Percentiles rank a stretch among this genome's conserved stretches.
These are phyloP conservation scores for Chrysopogon serrulatus DNA, from an alignment of 176 grass and related monocot genomes.

Conservation along the genomic window DNA sequence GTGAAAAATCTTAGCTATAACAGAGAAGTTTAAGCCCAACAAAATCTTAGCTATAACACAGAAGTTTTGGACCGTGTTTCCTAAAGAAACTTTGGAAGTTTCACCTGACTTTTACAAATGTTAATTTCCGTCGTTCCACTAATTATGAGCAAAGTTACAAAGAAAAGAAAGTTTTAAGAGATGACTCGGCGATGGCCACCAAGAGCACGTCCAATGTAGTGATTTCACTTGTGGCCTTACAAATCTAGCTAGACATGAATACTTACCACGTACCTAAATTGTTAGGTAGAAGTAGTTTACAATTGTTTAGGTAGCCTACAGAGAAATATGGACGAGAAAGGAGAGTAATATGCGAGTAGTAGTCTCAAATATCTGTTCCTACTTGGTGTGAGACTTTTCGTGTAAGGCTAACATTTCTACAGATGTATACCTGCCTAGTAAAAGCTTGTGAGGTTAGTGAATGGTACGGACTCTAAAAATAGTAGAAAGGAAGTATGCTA, in stretches of 20 bases:
- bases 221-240: too few species aligned
- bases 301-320: too few species aligned
- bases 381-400: neutral
- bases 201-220: too few species aligned
- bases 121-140: too few species aligned
- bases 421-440: neutral
- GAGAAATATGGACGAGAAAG: neutral
- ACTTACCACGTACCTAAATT: too few species aligned
- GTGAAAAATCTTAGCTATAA: neutral
- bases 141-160: too few species aligned
- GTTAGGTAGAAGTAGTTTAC: too few species aligned
- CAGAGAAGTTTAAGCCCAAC: neutral
- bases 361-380: neutral
- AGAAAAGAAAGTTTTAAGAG: too few species aligned
- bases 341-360: neutral
- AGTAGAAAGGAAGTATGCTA: neutral
- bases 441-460: neutral
- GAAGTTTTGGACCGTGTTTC: neutral
- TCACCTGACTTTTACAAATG: too few species aligned
- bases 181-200: too few species aligned
- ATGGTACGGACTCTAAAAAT: neutral
- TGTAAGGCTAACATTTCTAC: neutral
- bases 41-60: neutral
- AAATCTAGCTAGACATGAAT: too few species aligned
- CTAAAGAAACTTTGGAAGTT: neutral